Percentiles rank a stretch among this genome's conserved stretches.
These are phyloP conservation scores for Tolypocladium album DNA, from an alignment of 2,329 filamentous ascomycete species.

Conservation along the genomic window DNA sequence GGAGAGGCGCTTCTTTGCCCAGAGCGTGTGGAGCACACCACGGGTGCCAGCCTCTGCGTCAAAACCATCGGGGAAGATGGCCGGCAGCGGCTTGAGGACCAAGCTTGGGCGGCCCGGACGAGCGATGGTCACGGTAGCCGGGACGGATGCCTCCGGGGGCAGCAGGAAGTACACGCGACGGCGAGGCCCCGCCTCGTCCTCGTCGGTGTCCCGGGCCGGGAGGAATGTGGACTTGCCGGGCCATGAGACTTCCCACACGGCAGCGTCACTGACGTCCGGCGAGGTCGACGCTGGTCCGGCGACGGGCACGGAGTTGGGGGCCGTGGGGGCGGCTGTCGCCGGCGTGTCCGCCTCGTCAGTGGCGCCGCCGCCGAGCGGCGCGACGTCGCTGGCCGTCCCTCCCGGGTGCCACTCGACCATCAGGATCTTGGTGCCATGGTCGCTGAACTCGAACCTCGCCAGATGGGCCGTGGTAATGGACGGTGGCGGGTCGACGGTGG, in stretches of 20 bases:
- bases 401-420: slow-evolving; percentile 78
- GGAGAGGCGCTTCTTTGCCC: slow-evolving; percentile 73
- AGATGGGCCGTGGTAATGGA: slow-evolving; percentile 22
- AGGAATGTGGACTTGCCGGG: slow-evolving; percentile 67
- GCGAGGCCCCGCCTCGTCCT: slow-evolving; percentile 23
- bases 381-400: slow-evolving; percentile 8
- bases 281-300: slow-evolving; percentile 2
- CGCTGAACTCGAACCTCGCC: slow-evolving; percentile 78
- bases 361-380: slow-evolving; percentile 1
- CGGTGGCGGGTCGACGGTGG: slow-evolving; percentile 1
- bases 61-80: slow-evolving; percentile 72
- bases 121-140: slow-evolving; percentile 58
- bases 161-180: slow-evolving; percentile 73
- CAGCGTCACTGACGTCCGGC: slow-evolving; percentile 5
- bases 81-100: slow-evolving; percentile 68
- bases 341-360: slow-evolving; percentile 1
- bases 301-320: slow-evolving; percentile 8
- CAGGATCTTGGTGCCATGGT: slow-evolving; percentile 80
- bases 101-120: slow-evolving; percentile 30
- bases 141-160: slow-evolving; percentile 60
- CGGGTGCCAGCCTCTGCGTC: slow-evolving; percentile 62
- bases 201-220: slow-evolving; percentile 37
- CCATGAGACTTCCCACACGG: slow-evolving; percentile 71
- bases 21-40: slow-evolving; percentile 80
- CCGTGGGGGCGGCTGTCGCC: slow-evolving; percentile 6